Evolutionary conservation across 2,329 filamentous ascomycete species (phyloP), one percentile per base, ranked within the genome.

Genomic region (Incumbomyces lentus): DNA sequence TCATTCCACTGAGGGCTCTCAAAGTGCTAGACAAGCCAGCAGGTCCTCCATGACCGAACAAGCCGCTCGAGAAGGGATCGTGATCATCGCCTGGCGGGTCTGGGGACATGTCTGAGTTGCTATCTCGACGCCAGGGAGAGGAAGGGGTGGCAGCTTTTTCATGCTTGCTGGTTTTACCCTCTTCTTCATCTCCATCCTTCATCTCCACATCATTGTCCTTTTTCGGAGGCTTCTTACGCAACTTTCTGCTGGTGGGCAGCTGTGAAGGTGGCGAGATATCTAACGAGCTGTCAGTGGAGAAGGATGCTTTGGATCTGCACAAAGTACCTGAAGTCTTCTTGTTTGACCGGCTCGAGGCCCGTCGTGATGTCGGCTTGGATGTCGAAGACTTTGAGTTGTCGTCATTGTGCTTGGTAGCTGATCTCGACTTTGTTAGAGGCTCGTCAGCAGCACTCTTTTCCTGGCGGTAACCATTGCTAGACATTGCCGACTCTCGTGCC

Each of bases 1-100:
- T 90, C 76, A 95, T 93, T 52, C 89, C 89, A 44, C 81, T 93
- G 54, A 98, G 69, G 14, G 89, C 88, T 61, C 90, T 76, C 14
- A 98, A 74, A 12, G 88, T 94, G 59, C 73, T 85, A 6, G 86
- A 86, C 22, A 96, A 69, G 14, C 80, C 79, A 44, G 79, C 73
- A 8, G 76, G 72, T 47, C 75, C 75, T 38, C 74, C 76, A 39
- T 76, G 75, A 31, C 84, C 81, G 52, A 95, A 86, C 12, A 79
- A 72, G 49, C 72, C 71, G 47, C 69, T 70, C 46, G 71, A 68
- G 59, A 84, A 82, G 2, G 78, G 76, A 55, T 77, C 73, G 52
- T 79, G 74, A 44, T 79, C 76, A 38, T 76, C 74, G 31, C 74
- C 73, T 40, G 79, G 76, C 30, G 74, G 66, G 16, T 46, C 44